Evolutionary conservation across 176 grass and related monocot species (phyloP).

Genomic region (Elymus sibiricus): DNA sequence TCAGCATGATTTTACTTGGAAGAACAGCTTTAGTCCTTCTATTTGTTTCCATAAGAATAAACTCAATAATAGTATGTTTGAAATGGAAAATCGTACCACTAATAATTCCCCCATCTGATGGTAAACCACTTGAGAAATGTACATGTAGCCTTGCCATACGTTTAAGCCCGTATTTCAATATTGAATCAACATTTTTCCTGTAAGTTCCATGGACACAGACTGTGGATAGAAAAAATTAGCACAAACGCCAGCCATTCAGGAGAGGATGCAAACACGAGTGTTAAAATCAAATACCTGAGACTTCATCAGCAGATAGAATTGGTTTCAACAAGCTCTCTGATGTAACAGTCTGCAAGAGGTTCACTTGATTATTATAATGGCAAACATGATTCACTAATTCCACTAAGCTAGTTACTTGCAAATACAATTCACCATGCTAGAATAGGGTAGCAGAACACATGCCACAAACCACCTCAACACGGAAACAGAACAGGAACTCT

Average conservation of each 20-base stretch:
- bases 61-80: neutral
- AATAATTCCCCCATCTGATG: slow-evolving; percentile 60
- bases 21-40: neutral
- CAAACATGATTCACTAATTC: neutral
- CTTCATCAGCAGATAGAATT: slow-evolving; percentile 80
- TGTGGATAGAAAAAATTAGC: slow-evolving; percentile 36
- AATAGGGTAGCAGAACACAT: neutral
- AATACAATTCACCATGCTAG: neutral
- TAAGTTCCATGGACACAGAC: slow-evolving; percentile 93
- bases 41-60: neutral
- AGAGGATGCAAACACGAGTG: slow-evolving; percentile 9
- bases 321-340: slow-evolving; percentile 86
- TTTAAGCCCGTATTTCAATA: slow-evolving; percentile 70
- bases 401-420: neutral
- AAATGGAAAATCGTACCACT: slow-evolving; percentile 57
- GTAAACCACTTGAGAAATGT: slow-evolving; percentile 88
- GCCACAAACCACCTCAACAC: neutral
- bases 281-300: slow-evolving; percentile 37
- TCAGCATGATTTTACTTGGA: neutral
- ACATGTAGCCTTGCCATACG: slow-evolving; percentile 78
- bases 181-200: slow-evolving; percentile 71
- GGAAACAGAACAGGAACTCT: neutral
- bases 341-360: slow-evolving; percentile 54
- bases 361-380: slow-evolving; percentile 17
- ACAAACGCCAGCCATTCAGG: neutral